Conservation (phyloP, 495 filamentous ascomycete species). For the Penicillium cinerascens region DNA sequence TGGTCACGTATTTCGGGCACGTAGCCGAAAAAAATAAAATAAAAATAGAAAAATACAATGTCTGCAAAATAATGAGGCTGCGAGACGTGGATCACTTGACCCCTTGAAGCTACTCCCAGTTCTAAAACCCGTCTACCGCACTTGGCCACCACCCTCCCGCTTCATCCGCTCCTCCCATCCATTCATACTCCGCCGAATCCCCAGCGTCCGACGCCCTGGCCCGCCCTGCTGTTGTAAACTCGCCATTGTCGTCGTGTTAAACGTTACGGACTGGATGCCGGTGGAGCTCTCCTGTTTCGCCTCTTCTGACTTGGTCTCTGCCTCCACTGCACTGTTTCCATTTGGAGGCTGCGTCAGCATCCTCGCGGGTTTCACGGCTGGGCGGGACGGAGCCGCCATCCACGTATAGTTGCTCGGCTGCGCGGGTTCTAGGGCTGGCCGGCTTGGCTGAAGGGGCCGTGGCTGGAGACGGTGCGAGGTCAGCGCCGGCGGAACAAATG, state of each 20-base stretch:
- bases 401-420: slow-evolving; percentile 42
- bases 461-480: slow-evolving; percentile 38
- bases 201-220: slow-evolving; percentile 51
- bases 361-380: slow-evolving; percentile 23
- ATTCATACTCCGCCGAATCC: slow-evolving; percentile 56
- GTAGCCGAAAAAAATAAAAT: not conserved
- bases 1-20: not conserved
- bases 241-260: slow-evolving; percentile 53
- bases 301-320: slow-evolving; percentile 21
- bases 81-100: slow-evolving; percentile 6
- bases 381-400: slow-evolving; percentile 29
- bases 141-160: slow-evolving; percentile 24
- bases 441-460: slow-evolving; percentile 33
- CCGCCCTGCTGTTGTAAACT: slow-evolving; percentile 33
- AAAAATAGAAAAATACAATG: not conserved
- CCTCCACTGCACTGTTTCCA: slow-evolving; percentile 7
- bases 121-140: slow-evolving; percentile 14
- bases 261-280: slow-evolving; percentile 40
- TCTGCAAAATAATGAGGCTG: slow-evolving; percentile 5
- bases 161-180: slow-evolving; percentile 53
- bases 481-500: slow-evolving; percentile 23
- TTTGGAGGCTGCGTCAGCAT: slow-evolving; percentile 12
- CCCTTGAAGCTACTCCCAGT: not conserved
- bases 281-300: slow-evolving; percentile 23
- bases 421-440: slow-evolving; percentile 36